These are phyloP conservation scores for Apiospora saccharicola DNA, from an alignment of 2,329 filamentous ascomycete species.

Conservation along the genomic window DNA sequence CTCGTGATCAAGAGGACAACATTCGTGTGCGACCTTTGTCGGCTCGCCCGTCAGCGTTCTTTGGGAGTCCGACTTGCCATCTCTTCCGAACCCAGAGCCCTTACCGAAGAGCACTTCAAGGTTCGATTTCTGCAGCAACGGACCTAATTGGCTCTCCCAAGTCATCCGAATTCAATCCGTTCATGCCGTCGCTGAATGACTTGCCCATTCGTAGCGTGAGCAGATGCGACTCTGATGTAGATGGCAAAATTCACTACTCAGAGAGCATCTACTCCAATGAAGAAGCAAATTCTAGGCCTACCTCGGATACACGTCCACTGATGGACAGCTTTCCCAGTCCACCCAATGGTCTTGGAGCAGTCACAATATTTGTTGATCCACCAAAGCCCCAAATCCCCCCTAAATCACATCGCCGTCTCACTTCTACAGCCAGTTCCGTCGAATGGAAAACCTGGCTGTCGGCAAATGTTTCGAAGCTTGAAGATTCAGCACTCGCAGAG, in stretches of 20 bases:
- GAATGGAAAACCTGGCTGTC: constrained; percentile 66
- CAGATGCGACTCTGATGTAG: constrained; percentile 48
- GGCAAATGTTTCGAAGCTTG: constrained; percentile 57
- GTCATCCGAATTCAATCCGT: constrained; percentile 45
- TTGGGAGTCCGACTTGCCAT: constrained; percentile 58
- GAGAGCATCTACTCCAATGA: constrained; percentile 59
- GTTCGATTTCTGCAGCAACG: constrained; percentile 51
- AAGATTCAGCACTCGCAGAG: constrained; percentile 39
- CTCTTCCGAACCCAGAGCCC: constrained; percentile 63
- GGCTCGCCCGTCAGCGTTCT: constrained; percentile 57
- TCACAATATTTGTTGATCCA: constrained; percentile 44
- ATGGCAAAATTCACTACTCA: constrained; percentile 48
- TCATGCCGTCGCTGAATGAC: constrained; percentile 51
- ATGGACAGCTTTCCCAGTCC: constrained; percentile 32
- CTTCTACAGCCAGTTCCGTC: constrained; percentile 45
- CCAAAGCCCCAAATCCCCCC: constrained; percentile 38
- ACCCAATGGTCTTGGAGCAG: constrained; percentile 41
- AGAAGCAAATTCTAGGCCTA: constrained; percentile 32
- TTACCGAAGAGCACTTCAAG: constrained; percentile 59
- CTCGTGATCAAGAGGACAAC: neutral
- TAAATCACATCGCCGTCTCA: constrained; percentile 38
- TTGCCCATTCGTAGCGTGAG: constrained; percentile 51
- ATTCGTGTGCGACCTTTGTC: constrained; percentile 41
- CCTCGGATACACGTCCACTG: constrained; percentile 26
- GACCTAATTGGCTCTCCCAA: constrained; percentile 34